A percentile compares a stretch with the other conserved stretches of the same genome.
Evolutionary conservation across 2,329 filamentous ascomycete genomes (phyloP).

Genomic region (Cryphonectria nitschkei): DNA sequence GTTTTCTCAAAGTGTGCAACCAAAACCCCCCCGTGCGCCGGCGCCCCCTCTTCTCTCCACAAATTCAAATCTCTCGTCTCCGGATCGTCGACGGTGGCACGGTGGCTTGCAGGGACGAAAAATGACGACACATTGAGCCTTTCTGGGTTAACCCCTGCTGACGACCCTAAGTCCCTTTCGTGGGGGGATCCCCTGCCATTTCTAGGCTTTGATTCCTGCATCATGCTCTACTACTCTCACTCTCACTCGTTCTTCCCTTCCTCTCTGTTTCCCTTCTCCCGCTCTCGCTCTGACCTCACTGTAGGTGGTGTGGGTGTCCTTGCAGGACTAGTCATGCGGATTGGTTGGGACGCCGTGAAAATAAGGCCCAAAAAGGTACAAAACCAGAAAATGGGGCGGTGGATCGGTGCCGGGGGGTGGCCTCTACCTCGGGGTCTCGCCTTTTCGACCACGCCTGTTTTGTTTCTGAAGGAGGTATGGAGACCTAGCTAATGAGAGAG

Average conservation of each 20-base stretch:
- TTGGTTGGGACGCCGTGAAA: not conserved
- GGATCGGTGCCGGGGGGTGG: not conserved
- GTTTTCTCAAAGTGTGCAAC: no score
- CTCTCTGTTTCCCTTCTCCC: no score
- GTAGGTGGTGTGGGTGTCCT: no score
- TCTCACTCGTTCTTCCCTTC: not conserved
- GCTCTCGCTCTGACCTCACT: no score
- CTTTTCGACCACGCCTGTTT: not conserved
- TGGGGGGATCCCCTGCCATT: not conserved
- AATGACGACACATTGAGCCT: constrained; percentile 27
- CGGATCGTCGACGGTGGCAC: constrained; percentile 5
- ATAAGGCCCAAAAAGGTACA: not conserved
- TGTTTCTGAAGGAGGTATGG: not conserved
- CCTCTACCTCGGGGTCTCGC: constrained; percentile 10
- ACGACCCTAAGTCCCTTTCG: no score
- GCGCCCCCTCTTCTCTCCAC: not conserved
- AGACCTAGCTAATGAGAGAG: not conserved
- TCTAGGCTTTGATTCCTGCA: not conserved
- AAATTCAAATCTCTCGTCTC: constrained; percentile 16
- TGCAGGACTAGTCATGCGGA: not conserved
- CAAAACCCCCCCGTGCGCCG: no score
- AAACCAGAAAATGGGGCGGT: not conserved
- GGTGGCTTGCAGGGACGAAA: constrained; percentile 18
- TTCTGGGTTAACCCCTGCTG: constrained; percentile 14
- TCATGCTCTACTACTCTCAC: not conserved